phyloP scores from a whole-genome alignment of 345 rosid species.

The Camelina sativa region DNA sequence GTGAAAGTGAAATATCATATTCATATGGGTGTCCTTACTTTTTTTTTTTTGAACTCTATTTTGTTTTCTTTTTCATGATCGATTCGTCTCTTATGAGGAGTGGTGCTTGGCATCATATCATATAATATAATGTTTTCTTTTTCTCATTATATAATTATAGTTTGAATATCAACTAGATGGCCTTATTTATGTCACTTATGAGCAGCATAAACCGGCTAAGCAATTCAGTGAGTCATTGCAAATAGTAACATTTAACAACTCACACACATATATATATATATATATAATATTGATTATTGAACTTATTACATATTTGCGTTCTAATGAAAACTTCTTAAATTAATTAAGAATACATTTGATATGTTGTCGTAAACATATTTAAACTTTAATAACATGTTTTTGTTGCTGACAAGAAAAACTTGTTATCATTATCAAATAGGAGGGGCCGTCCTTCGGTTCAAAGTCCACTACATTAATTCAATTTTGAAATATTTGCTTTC shows the following conservation, averaged over 20 bases:
- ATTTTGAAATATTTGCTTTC: background rate
- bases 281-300: too few relatives aligned
- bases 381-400: background rate
- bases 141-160: background rate
- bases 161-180: background rate
- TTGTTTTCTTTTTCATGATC: background rate
- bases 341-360: background rate
- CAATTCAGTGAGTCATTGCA: background rate
- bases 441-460: conserved; percentile 7
- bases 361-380: background rate
- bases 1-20: conserved; percentile 44
- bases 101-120: conserved; percentile 42
- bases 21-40: conserved; percentile 18
- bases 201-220: background rate
- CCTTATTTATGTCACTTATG: background rate
- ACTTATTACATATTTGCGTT: too few relatives aligned
- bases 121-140: conserved; percentile 26
- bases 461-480: background rate
- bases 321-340: too few relatives aligned
- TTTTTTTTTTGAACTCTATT: background rate
- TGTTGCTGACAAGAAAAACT: background rate
- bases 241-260: too few relatives aligned
- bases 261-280: too few relatives aligned
- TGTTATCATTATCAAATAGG: background rate
- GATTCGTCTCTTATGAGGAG: conserved; percentile 18